These are phyloP conservation scores for Ustilago esculenta DNA, from an alignment of 1,284 basidiomycete species.

Conservation along the genomic window DNA sequence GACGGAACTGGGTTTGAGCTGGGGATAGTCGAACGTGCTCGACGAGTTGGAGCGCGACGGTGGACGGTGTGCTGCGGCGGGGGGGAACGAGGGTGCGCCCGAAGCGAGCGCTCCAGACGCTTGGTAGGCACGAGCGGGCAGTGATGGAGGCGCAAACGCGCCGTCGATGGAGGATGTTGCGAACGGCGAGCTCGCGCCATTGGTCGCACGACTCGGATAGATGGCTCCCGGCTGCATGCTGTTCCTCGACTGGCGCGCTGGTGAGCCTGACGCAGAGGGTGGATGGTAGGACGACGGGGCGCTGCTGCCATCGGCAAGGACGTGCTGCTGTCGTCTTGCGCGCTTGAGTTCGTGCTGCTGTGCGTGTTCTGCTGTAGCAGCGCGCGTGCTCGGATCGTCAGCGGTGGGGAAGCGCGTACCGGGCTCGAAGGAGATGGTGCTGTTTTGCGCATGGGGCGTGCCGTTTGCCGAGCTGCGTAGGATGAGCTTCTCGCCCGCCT, in stretches of 20 bases:
- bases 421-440: constrained; percentile 42
- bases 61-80: constrained; percentile 35
- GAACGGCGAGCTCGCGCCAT: constrained; percentile 24
- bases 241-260: constrained; percentile 3
- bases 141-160: constrained; percentile 34
- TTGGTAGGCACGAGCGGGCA: constrained; percentile 58
- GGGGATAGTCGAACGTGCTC: constrained; percentile 55
- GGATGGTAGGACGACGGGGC: constrained; percentile 1
- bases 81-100: constrained; percentile 51
- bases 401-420: constrained; percentile 38
- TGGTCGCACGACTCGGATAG: constrained; percentile 31
- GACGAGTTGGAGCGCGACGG: constrained; percentile 38
- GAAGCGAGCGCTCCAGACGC: constrained; percentile 12
- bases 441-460: constrained; percentile 10
- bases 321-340: constrained; percentile 40
- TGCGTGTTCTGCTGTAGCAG: constrained; percentile 17
- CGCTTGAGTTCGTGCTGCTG: constrained; percentile 44
- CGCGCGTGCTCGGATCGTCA: constrained; percentile 22
- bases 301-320: constrained; percentile 26
- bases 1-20: constrained; percentile 30
- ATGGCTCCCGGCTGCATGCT: constrained; percentile 36
- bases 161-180: constrained; percentile 14
- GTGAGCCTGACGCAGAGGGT: constrained; percentile 19
- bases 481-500: constrained; percentile 72
- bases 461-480: constrained; percentile 53